Conservation (phyloP, 2,329 filamentous ascomycete species). For the Verticillium nubilum region DNA sequence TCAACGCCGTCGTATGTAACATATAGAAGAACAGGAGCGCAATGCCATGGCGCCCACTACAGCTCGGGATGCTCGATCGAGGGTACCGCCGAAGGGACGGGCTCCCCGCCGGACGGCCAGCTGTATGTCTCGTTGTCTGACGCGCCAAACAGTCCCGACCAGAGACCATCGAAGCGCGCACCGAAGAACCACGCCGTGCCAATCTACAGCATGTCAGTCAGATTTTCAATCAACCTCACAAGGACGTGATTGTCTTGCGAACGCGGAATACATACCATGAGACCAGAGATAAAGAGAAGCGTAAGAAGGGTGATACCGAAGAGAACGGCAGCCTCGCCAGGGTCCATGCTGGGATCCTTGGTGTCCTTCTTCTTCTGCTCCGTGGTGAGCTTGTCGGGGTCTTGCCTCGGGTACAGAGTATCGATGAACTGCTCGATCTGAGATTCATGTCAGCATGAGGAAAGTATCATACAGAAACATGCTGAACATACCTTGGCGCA, state of each 20-base stretch:
- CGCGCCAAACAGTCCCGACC: background rate
- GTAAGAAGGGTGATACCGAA: conserved; percentile 60
- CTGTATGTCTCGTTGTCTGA: conserved; percentile 6
- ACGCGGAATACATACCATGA: conserved; percentile 67
- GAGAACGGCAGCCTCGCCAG: conserved; percentile 61
- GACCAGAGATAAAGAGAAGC: conserved; percentile 62
- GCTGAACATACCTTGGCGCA: conserved; percentile 76
- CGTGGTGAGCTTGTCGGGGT: conserved; percentile 53
- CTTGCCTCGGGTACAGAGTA: conserved; percentile 81
- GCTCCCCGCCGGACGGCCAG: conserved; percentile 7
- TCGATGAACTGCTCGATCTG: conserved; percentile 96
- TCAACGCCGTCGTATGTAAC: conserved; percentile 2
- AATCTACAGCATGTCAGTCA: conserved; percentile 46
- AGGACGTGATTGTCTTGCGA: background rate
- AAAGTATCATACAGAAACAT: background rate
- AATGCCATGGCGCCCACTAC: background rate
- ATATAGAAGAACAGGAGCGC: background rate
- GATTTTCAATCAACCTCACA: background rate
- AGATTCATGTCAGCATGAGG: conserved; percentile 4
- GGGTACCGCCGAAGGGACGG: background rate
- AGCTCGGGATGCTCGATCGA: conserved; percentile 11
- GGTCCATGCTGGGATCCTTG: conserved; percentile 40
- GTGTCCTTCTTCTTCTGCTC: conserved; percentile 29
- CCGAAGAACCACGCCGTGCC: conserved; percentile 73
- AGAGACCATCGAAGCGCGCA: conserved; percentile 64